phyloP scores from a whole-genome alignment of 768 basidiomycete genomes.

The Tylopilus vinaceipallidus region DNA sequence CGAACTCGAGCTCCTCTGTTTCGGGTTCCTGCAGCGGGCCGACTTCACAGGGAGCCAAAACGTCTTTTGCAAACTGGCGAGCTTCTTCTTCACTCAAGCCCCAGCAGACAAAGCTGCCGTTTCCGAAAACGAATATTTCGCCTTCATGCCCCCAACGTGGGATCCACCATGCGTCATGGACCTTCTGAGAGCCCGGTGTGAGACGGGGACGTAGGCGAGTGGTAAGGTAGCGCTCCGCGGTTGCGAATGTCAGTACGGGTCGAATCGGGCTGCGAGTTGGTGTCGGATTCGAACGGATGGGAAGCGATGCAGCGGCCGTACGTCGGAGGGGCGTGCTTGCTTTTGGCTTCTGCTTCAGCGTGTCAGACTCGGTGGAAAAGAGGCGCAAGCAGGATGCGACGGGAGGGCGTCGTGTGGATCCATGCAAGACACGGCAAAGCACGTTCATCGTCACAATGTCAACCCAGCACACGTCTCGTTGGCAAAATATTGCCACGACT shows the following conservation, averaged over 20 bases:
- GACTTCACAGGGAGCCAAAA: conserved; percentile 63
- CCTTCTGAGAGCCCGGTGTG: conserved; percentile 51
- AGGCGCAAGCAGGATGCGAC: conserved; percentile 5
- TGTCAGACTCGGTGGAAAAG: conserved; percentile 21
- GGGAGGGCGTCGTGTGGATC: neutral
- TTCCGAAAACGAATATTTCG: conserved; percentile 86
- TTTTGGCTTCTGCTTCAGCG: conserved; percentile 69
- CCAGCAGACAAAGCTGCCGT: conserved; percentile 91
- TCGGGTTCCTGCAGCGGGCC: conserved; percentile 65
- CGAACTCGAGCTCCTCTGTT: conserved; percentile 91
- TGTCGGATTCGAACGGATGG: conserved; percentile 83
- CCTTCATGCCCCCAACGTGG: conserved; percentile 70
- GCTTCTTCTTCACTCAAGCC: conserved; percentile 78
- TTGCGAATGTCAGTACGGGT: conserved; percentile 77
- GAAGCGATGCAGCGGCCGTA: conserved; percentile 79
- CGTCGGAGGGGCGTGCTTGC: conserved; percentile 77
- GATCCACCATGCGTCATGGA: conserved; percentile 81
- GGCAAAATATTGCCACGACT: no score
- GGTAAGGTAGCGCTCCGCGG: conserved; percentile 77
- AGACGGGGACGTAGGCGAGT: conserved; percentile 58
- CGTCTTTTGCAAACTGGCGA: conserved; percentile 58
- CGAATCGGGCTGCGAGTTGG: conserved; percentile 80
- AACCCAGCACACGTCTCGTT: no score
- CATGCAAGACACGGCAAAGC: conserved; percentile 11
- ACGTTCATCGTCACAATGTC: conserved; percentile 19